Evolutionary conservation across 148 eudicot species (phyloP).

Genomic region (Fagopyrum homotropicum): DNA sequence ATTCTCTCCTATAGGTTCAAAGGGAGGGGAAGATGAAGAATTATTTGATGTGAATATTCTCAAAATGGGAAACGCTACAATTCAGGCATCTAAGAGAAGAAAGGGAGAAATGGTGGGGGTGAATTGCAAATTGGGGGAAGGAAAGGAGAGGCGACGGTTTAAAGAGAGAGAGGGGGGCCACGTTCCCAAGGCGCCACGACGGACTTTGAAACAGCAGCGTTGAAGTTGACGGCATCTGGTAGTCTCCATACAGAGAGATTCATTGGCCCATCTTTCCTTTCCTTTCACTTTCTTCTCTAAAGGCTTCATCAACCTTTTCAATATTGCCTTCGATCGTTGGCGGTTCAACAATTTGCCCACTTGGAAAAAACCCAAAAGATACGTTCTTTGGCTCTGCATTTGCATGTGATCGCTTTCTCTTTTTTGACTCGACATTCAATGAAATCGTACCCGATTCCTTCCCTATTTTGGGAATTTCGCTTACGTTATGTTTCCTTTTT

Average conservation of each 20-base stretch:
- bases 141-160: conserved; percentile 5
- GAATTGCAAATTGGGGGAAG: background rate
- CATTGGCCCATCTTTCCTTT: background rate
- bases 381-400: no score
- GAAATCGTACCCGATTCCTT: no score
- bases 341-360: no score
- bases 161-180: conserved; percentile 9
- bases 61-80: background rate
- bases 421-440: no score
- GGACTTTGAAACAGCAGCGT: background rate
- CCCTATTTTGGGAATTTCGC: no score
- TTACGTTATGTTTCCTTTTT: no score
- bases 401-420: no score
- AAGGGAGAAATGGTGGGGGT: background rate
- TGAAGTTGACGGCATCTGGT: conserved; percentile 8
- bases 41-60: background rate
- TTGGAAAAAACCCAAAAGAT: no score
- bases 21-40: background rate
- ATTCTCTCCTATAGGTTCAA: background rate
- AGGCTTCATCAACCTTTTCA: background rate
- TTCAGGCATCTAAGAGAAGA: background rate
- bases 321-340: no score
- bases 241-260: conserved; percentile 6
- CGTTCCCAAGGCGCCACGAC: conserved; percentile 4
- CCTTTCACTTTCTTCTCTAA: background rate